Conservation (phyloP, 306 rosid genomes). For the Cicer chorassanicum region DNA sequence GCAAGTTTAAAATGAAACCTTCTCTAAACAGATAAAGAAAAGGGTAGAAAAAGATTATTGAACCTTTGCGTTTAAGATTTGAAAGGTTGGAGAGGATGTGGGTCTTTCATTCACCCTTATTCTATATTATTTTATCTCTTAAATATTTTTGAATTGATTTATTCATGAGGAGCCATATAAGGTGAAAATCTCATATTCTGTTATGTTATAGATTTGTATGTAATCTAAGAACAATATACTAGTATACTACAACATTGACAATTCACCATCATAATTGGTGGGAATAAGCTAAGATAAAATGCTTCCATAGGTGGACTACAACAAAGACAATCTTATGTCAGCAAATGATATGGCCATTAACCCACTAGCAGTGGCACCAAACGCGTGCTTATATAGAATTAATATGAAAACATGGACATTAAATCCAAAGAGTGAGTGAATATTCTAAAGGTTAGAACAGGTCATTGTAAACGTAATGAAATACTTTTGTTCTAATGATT, state of each 20-base stretch:
- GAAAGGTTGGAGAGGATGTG: background rate
- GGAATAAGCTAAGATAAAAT: background rate
- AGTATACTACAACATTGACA: background rate
- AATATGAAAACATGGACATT: background rate
- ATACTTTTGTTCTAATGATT: background rate
- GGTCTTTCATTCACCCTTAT: background rate
- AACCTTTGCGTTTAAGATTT: slow-evolving; percentile 12
- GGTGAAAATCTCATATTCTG: background rate
- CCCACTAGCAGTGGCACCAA: background rate
- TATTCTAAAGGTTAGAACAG: background rate
- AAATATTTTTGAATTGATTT: background rate
- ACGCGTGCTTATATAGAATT: background rate
- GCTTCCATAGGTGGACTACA: background rate
- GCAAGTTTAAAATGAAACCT: background rate
- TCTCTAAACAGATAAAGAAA: background rate
- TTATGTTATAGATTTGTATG: background rate
- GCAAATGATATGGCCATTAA: background rate
- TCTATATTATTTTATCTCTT: background rate
- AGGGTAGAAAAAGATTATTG: background rate
- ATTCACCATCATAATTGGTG: background rate
- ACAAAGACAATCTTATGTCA: background rate
- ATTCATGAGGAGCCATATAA: background rate
- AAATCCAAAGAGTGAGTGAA: background rate
- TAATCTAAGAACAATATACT: background rate
- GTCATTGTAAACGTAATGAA: background rate